Base-by-base conservation (phyloP, 306 rosid species). In the Aeschynomene evenia region DNA sequence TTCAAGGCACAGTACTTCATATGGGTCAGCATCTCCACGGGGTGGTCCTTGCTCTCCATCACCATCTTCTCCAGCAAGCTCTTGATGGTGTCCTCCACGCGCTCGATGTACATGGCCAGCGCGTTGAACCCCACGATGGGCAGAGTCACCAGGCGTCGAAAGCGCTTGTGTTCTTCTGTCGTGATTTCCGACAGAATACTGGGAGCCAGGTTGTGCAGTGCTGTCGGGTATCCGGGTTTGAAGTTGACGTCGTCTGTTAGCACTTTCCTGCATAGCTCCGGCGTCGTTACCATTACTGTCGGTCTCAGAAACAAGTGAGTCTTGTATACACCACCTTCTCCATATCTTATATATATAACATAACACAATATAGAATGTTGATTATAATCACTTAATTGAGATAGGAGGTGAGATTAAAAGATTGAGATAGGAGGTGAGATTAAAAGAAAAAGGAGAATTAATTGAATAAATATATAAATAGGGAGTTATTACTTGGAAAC, bases 321-420 rank as follows among this genome's bases (percentile, higher is more conserved):
- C 67, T 63, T 74, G 77, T 74, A 80, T 5, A 74, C 56, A 18
- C 79, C 83, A 4, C 59, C 66, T 42, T n/a, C 1, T 13, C 81
- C 52, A 16, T 46, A 46, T 46, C 52, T 46, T 9, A 46, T n/a
- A n/a, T n/a, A n/a, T n/a, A n/a, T n/a, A n/a, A n/a, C n/a, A n/a
- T n/a, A n/a, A n/a, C n/a, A n/a, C n/a, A n/a, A n/a, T n/a, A n/a
- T n/a, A n/a, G n/a, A n/a, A n/a, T n/a, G n/a, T n/a, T n/a, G n/a
- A n/a, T n/a, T n/a, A n/a, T n/a, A n/a, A n/a, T n/a, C n/a, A n/a
- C n/a, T n/a, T n/a, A n/a, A n/a, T n/a, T n/a, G n/a, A n/a, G n/a
- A n/a, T n/a, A n/a, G n/a, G n/a, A n/a, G n/a, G n/a, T n/a, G n/a
- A n/a, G n/a, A n/a, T n/a, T n/a, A n/a, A n/a, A n/a, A n/a, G n/a